Evolutionary conservation across 768 basidiomycete genomes (phyloP), one percentile per base, ranked within the genome.

Genomic region (Cantharellus cinnabarinus): DNA sequence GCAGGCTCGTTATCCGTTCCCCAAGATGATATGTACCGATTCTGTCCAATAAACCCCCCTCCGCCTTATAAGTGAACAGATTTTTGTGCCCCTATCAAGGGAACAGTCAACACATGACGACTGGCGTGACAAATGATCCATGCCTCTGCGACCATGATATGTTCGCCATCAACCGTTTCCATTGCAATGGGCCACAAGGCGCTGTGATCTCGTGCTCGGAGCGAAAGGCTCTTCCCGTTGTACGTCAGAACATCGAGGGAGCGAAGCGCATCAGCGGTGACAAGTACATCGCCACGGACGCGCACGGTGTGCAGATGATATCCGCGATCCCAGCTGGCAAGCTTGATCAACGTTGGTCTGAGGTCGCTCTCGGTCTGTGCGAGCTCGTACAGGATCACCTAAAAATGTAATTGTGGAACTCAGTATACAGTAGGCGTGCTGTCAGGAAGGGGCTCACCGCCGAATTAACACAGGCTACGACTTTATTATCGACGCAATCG

Each of bases 251-350:
- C 63, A 2, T 88, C 82, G 15, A 93, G 75, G 0, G 89, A 89
- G 66, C 78, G 80, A 37, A 93, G 77, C 4, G 82, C 80, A 65
- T 95, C 91, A 41, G 85, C 86, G n/a, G 81, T 76, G 15, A 85
- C 69, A 35, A 94, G 67, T 52, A 70, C 71, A 61, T 80, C 69
- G 2, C 72, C 75, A 53, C 75, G 75, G 2, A 78, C 71, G 0
- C 76, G 78, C 29, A 95, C 69, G 59, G 78, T 80, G 3, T 77
- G 79, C 38, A 91, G 79, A 59, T 85, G 62, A 69, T 91, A 90
- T 59, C 86, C 89, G 66, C 89, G 85, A 63, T 84, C 81, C 83
- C 88, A 91, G 42, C 77, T 72, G 0, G 77, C 67, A 4, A 79
- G 64, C 39, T 72, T 71, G 42, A 72, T 65, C 10, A 85, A 67